Conservation (phyloP, 805 yeast species). For the Kazachstania kunashirensis region DNA sequence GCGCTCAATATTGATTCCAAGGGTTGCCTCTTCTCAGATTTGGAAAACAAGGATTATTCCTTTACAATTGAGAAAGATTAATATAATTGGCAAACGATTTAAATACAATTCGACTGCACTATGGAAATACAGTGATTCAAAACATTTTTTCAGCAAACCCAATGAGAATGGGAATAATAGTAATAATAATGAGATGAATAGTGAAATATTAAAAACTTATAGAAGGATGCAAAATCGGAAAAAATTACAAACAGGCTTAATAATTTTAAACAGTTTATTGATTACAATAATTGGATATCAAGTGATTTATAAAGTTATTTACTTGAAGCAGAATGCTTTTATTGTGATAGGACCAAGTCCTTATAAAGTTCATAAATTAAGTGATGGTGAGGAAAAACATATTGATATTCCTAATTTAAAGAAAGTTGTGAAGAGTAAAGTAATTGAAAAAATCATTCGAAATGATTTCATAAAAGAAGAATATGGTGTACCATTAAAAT, state of each 20-base stretch:
- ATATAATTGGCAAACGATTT: neutral
- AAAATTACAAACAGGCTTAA: slow-evolving; percentile 1
- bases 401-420: slow-evolving; percentile 17
- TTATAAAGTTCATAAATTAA: slow-evolving; percentile 15
- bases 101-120: neutral
- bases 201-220: slow-evolving; percentile 1
- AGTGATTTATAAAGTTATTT: slow-evolving; percentile 23
- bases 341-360: slow-evolving; percentile 21
- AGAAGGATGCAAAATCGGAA: neutral
- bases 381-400: slow-evolving; percentile 14
- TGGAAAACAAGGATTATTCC: too few species aligned
- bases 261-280: slow-evolving; percentile 11
- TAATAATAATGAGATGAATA: neutral
- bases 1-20: too few species aligned
- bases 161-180: slow-evolving; percentile 3
- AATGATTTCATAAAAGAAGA: slow-evolving; percentile 27
- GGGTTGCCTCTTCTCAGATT: too few species aligned
- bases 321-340: slow-evolving; percentile 18
- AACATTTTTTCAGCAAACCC: slow-evolving; percentile 20
- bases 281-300: slow-evolving; percentile 22
- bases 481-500: slow-evolving; percentile 25
- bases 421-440: slow-evolving; percentile 13
- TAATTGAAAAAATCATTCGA: slow-evolving; percentile 18
- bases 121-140: slow-evolving; percentile 5
- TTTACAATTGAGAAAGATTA: neutral